phyloP scores from a whole-genome alignment of 139 green algal genomes.

The Chlorella sp. region DNA sequence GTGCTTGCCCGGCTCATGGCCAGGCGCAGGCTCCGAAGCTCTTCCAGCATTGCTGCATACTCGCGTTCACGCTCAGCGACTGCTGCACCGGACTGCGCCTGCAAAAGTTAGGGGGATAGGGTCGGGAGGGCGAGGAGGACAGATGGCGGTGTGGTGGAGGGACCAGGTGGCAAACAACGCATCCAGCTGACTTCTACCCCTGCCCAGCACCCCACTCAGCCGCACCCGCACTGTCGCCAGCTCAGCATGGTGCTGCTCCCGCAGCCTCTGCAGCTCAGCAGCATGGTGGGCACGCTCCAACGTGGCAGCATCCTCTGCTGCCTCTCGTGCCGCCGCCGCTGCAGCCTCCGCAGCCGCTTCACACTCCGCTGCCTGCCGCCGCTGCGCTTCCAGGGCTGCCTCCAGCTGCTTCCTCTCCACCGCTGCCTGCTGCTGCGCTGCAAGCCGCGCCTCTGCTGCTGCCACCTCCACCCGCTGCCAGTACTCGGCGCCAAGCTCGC shows the following conservation, averaged over 20 bases:
- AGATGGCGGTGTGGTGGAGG: too few relatives aligned
- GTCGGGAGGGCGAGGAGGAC: too few relatives aligned
- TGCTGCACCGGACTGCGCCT: neutral
- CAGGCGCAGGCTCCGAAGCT: neutral
- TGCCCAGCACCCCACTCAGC: too few relatives aligned
- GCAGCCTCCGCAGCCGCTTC: neutral
- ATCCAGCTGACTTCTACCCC: too few relatives aligned
- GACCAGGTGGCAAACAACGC: too few relatives aligned
- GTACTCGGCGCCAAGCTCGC: neutral
- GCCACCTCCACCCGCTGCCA: slow-evolving; percentile 4
- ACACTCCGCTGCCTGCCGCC: neutral
- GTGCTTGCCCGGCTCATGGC: neutral
- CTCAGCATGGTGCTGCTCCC: neutral
- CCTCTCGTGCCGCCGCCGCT: neutral
- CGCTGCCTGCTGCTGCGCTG: neutral
- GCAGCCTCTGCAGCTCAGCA: neutral
- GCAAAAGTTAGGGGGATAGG: neutral
- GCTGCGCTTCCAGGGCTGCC: neutral
- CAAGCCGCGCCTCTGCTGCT: neutral
- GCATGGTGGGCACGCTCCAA: slow-evolving; percentile 8
- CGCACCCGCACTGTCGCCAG: neutral
- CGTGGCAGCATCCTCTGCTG: neutral
- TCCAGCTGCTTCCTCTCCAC: too few relatives aligned
- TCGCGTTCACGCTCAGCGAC: neutral
- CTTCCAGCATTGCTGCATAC: neutral